Percentiles rank a stretch among this genome's conserved stretches.
phyloP scores from a whole-genome alignment of 306 rosid genomes.

The Gillenia trifoliata region DNA sequence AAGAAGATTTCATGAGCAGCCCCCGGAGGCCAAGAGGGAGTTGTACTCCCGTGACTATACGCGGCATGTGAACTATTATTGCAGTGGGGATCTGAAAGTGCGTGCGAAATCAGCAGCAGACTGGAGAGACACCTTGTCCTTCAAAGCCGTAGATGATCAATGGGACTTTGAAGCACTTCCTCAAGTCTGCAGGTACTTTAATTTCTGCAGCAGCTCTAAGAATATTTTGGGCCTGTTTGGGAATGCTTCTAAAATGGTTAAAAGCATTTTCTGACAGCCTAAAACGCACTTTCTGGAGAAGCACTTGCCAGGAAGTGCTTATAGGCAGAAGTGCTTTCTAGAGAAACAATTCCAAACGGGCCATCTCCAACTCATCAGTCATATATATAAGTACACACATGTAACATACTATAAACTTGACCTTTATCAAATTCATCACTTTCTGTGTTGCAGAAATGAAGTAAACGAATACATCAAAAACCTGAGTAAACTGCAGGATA shows the following conservation, averaged over 20 bases:
- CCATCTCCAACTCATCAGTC: not conserved
- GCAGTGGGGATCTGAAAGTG: conserved; percentile 36
- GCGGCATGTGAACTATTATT: conserved; percentile 23
- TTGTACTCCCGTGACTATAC: conserved; percentile 30
- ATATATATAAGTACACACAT: not conserved
- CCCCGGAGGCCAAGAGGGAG: conserved; percentile 28
- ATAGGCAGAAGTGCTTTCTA: too few relatives aligned
- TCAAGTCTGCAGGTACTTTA: conserved; percentile 1
- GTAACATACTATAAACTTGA: not conserved
- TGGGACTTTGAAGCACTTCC: not conserved
- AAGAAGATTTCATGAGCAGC: conserved; percentile 41
- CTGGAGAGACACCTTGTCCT: conserved; percentile 14
- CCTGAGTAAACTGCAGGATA: not conserved
- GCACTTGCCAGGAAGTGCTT: too few relatives aligned
- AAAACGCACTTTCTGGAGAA: too few relatives aligned
- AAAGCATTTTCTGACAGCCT: too few relatives aligned
- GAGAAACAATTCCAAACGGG: too few relatives aligned
- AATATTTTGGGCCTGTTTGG: not conserved
- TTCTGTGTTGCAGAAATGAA: not conserved
- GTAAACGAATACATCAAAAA: not conserved
- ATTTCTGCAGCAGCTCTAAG: not conserved
- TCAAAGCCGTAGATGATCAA: not conserved
- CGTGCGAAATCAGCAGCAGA: conserved; percentile 13
- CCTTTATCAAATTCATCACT: not conserved
- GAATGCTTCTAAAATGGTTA: too few relatives aligned